Evolutionary conservation across 2,329 filamentous ascomycete genomes (phyloP).

Genomic region (Podosphaera xanthii): DNA sequence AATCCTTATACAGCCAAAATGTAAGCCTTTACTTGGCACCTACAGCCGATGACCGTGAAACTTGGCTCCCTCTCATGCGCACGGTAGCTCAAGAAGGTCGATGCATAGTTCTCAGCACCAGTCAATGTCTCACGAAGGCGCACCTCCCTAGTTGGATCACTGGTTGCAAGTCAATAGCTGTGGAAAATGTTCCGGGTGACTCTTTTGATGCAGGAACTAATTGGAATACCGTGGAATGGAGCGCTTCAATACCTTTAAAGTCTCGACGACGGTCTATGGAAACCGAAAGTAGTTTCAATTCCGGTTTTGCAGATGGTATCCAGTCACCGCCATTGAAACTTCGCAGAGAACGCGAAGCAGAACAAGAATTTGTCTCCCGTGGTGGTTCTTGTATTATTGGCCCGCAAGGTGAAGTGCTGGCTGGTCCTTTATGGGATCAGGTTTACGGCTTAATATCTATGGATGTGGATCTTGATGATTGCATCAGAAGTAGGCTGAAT

Average conservation of each 20-base stretch:
- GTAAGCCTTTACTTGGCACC: constrained; percentile 81
- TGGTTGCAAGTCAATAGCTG: constrained; percentile 2
- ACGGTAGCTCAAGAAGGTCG: constrained; percentile 64
- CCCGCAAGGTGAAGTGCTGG: constrained; percentile 57
- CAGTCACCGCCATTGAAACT: background rate
- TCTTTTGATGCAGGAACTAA: background rate
- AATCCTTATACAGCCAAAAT: constrained; percentile 70
- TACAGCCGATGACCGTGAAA: constrained; percentile 64
- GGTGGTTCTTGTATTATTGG: constrained; percentile 69
- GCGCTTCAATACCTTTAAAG: background rate
- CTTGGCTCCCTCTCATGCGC: constrained; percentile 64
- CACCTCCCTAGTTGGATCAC: constrained; percentile 35
- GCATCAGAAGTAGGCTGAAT: constrained; percentile 58
- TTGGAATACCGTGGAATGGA: background rate
- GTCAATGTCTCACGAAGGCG: constrained; percentile 49
- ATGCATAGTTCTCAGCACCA: constrained; percentile 66
- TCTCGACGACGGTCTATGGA: constrained; percentile 5
- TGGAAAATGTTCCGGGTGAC: background rate
- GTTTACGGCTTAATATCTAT: constrained; percentile 43
- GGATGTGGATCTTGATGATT: constrained; percentile 75
- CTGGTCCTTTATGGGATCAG: constrained; percentile 61
- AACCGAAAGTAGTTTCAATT: constrained; percentile 28
- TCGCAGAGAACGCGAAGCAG: constrained; percentile 4
- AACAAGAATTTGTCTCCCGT: constrained; percentile 25
- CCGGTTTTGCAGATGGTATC: constrained; percentile 19